Evolutionary conservation across 2,329 filamentous ascomycete genomes (phyloP).

Genomic region (Xylaria sp.): DNA sequence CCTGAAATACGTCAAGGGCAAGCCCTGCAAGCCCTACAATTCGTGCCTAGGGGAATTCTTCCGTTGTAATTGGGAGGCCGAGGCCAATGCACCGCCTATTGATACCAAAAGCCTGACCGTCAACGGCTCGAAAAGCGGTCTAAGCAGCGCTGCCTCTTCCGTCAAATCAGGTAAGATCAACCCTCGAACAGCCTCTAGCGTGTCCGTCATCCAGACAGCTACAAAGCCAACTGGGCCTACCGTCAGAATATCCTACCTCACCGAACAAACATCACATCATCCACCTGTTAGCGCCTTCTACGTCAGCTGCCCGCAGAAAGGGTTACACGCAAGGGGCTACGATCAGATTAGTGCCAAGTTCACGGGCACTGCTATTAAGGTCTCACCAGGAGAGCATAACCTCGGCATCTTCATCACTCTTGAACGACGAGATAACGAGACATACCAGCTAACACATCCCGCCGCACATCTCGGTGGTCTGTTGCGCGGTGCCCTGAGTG

Average conservation of each 20-base stretch:
- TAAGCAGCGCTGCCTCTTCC: slow-evolving; percentile 52
- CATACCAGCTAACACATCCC: slow-evolving; percentile 94
- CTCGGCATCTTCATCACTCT: slow-evolving; percentile 93
- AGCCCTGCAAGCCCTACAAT: slow-evolving; percentile 99
- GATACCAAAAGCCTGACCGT: slow-evolving; percentile 50
- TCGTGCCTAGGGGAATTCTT: slow-evolving; percentile 98
- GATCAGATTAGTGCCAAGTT: slow-evolving; percentile 98
- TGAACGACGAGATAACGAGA: slow-evolving; percentile 79
- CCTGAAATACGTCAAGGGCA: slow-evolving; percentile 97
- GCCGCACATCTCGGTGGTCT: slow-evolving; percentile 91
- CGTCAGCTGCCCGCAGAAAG: slow-evolving; percentile 89
- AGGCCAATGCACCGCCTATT: slow-evolving; percentile 75
- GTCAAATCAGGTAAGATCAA: slow-evolving; percentile 51
- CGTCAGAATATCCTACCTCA: slow-evolving; percentile 88
- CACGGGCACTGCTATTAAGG: slow-evolving; percentile 91
- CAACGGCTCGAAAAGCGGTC: slow-evolving; percentile 39
- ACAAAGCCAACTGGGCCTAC: slow-evolving; percentile 52
- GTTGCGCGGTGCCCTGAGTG: slow-evolving; percentile 82
- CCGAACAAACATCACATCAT: slow-evolving; percentile 97
- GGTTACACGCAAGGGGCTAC: slow-evolving; percentile 85
- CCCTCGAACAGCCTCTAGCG: slow-evolving; percentile 54
- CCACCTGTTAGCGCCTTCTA: slow-evolving; percentile 96
- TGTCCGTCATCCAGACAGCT: slow-evolving; percentile 57
- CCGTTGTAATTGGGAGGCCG: slow-evolving; percentile 94
- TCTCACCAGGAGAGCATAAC: slow-evolving; percentile 91